A percentile compares a stretch with the other conserved stretches of the same genome.
phyloP scores from a whole-genome alignment of 148 eudicot genomes.

The Chenopodium quinoa region DNA sequence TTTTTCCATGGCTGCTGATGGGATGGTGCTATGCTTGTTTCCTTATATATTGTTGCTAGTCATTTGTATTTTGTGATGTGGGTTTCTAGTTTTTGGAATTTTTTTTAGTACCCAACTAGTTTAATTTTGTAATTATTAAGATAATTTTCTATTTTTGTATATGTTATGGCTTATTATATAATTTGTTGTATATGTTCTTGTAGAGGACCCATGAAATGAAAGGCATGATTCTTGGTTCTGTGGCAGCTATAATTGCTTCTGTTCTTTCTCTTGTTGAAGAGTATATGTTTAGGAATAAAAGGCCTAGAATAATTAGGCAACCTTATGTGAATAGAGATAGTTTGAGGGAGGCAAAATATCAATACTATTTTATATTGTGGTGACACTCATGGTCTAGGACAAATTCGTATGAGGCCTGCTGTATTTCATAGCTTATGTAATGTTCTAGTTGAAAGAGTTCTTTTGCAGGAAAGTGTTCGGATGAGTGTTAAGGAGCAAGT shows the following conservation, averaged over 20 bases:
- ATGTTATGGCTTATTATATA: too few species aligned
- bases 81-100: not conserved
- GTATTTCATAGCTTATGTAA: not conserved
- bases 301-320: too few species aligned
- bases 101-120: not conserved
- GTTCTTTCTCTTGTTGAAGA: too few species aligned
- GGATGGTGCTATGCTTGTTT: conserved; percentile 30
- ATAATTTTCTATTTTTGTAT: too few species aligned
- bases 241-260: too few species aligned
- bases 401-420: not conserved
- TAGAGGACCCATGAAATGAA: too few species aligned
- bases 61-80: not conserved
- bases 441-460: not conserved
- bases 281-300: too few species aligned
- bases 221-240: too few species aligned
- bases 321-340: too few species aligned
- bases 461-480: too few species aligned
- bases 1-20: conserved; percentile 59
- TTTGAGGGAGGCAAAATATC: not conserved
- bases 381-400: not conserved
- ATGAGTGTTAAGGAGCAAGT: not conserved
- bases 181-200: too few species aligned
- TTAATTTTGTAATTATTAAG: not conserved
- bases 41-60: not conserved
- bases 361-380: not conserved